phyloP scores from a whole-genome alignment of 805 yeast species.

The Teunomyces kruisii region DNA sequence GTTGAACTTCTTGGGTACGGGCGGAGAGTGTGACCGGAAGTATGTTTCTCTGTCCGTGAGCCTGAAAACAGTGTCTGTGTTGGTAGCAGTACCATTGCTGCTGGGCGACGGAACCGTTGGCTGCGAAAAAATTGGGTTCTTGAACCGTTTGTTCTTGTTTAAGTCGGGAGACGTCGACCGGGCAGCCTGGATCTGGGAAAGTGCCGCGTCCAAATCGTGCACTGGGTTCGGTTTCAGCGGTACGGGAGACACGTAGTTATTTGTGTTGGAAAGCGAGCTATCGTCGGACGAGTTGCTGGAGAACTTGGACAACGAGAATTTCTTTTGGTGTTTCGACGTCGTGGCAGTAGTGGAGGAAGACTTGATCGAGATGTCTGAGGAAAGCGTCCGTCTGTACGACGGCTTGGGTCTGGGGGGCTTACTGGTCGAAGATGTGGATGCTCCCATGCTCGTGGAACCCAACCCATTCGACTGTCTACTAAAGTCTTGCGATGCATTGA shows the following conservation, averaged over 20 bases:
- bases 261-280: conserved; percentile 17
- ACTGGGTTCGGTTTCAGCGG: conserved; percentile 6
- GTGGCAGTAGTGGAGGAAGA: conserved; percentile 29
- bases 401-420: conserved; percentile 1
- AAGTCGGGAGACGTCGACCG: conserved; percentile 14
- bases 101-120: not conserved
- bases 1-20: conserved; percentile 19
- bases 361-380: conserved; percentile 38
- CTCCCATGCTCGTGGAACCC: conserved; percentile 3
- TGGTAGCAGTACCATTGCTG: not conserved
- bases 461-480: conserved; percentile 9
- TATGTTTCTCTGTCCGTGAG: conserved; percentile 5
- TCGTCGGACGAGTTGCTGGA: conserved; percentile 41
- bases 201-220: conserved; percentile 4
- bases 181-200: conserved; percentile 5
- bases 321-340: conserved; percentile 19
- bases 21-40: conserved; percentile 26
- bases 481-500: conserved; percentile 34
- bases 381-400: conserved; percentile 22
- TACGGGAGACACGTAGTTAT: conserved; percentile 10
- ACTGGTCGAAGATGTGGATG: conserved; percentile 1
- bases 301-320: conserved; percentile 30
- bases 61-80: not conserved
- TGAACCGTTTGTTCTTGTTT: conserved; percentile 9
- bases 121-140: conserved; percentile 7